A percentile compares a stretch with the other conserved stretches of the same genome.
Conservation (phyloP, 208 protist genomes). For the Crithidia acanthocephali region DNA sequence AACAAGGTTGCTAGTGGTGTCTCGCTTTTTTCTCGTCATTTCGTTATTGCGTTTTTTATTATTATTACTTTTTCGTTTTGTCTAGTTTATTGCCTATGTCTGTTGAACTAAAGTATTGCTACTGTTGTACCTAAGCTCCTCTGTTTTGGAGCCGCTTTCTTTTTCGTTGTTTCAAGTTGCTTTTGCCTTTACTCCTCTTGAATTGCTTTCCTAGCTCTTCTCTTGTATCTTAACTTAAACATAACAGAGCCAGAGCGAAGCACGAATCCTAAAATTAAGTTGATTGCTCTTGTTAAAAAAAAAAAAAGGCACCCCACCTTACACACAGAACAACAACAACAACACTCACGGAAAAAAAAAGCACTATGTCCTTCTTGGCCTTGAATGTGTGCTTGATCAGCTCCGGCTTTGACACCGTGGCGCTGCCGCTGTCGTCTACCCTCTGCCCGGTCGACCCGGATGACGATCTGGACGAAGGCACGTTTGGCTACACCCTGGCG, state of each 20-base stretch:
- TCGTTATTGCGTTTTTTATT: too few relatives aligned
- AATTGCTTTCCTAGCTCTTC: neutral
- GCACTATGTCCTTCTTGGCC: slow-evolving; percentile 56
- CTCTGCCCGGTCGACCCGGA: slow-evolving; percentile 56
- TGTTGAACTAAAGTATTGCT: neutral
- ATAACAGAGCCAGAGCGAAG: neutral
- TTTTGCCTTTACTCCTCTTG: neutral
- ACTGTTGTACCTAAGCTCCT: neutral
- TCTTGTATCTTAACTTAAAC: neutral
- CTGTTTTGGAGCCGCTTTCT: neutral
- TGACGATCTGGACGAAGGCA: slow-evolving; percentile 35
- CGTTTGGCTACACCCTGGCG: slow-evolving; percentile 55
- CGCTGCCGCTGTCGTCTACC: slow-evolving; percentile 66
- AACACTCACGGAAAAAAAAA: neutral
- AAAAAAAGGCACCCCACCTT: neutral
- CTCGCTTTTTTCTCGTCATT: too few relatives aligned
- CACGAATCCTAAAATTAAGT: too few relatives aligned
- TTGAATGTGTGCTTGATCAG: slow-evolving; percentile 79
- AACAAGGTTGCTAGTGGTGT: too few relatives aligned
- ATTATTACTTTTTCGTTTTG: neutral
- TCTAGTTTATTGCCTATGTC: neutral
- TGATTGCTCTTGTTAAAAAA: neutral
- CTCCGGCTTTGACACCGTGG: slow-evolving; percentile 64
- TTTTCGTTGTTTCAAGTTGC: neutral
- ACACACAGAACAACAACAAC: neutral